phyloP scores from a whole-genome alignment of 306 rosid species.

The Quercus aquifolioides region DNA sequence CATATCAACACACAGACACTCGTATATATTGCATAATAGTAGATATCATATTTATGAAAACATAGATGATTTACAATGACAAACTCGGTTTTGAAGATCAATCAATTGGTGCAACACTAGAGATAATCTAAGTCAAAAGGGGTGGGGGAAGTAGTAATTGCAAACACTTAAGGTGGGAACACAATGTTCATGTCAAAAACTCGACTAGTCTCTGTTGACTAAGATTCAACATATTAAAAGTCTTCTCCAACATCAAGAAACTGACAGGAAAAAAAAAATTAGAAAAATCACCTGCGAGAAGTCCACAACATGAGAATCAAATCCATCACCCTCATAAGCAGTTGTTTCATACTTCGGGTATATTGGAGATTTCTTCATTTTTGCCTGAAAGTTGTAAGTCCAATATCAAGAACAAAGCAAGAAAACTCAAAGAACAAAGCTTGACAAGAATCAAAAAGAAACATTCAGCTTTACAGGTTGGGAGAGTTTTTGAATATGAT shows the following conservation, averaged over 20 bases:
- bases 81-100: background rate
- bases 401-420: background rate
- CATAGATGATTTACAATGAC: too few relatives aligned
- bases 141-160: too few relatives aligned
- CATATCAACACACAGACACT: too few relatives aligned
- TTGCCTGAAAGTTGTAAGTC: background rate
- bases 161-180: too few relatives aligned
- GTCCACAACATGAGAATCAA: slow-evolving; percentile 52
- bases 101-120: background rate
- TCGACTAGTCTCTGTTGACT: too few relatives aligned
- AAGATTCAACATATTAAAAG: background rate
- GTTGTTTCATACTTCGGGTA: slow-evolving; percentile 31
- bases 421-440: background rate
- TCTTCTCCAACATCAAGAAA: background rate
- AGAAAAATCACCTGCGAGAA: slow-evolving; percentile 42
- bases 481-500: background rate
- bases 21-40: too few relatives aligned
- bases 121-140: too few relatives aligned
- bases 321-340: slow-evolving; percentile 40
- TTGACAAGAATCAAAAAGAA: background rate
- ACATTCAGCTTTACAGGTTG: background rate
- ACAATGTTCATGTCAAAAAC: too few relatives aligned
- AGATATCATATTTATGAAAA: too few relatives aligned
- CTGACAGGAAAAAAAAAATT: background rate
- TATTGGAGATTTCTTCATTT: slow-evolving; percentile 50